Conservation (phyloP, 164 flowering plant species). For the Chimonanthus praecox region DNA sequence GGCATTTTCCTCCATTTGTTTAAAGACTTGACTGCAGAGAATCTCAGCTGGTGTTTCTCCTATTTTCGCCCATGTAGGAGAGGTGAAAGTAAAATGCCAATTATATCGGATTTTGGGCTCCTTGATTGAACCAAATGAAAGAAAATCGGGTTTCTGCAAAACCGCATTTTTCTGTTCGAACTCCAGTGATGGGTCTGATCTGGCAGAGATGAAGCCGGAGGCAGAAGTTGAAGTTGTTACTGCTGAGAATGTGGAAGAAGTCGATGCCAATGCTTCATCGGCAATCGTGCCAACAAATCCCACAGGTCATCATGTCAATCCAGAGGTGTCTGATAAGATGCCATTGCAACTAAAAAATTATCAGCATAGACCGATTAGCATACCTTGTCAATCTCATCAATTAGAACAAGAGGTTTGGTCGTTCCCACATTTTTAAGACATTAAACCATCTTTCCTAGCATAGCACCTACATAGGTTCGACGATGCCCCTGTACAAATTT, state of each 20-base stretch:
- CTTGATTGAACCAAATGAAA: conserved; percentile 25
- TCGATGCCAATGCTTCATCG: conserved; percentile 44
- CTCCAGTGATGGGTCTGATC: conserved; percentile 43
- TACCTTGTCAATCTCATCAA: conserved; percentile 99
- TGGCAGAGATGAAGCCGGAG: neutral
- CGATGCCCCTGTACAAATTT: conserved; percentile 79
- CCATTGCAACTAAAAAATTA: neutral
- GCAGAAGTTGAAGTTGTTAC: conserved; percentile 21
- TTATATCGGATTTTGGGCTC: conserved; percentile 33
- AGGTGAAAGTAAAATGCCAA: conserved; percentile 15
- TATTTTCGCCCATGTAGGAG: conserved; percentile 18
- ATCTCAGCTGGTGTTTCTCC: conserved; percentile 10
- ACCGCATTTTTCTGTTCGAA: conserved; percentile 68
- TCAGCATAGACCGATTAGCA: neutral
- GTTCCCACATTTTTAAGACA: conserved; percentile 93
- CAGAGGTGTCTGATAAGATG: neutral
- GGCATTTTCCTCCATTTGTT: conserved; percentile 30
- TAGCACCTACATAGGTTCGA: conserved; percentile 96
- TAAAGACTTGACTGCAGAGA: conserved; percentile 15
- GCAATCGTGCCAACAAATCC: conserved; percentile 72
- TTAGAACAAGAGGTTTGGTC: conserved; percentile 91
- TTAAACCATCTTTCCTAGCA: conserved; percentile 99
- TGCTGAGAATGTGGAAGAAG: conserved; percentile 31
- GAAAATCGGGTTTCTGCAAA: conserved; percentile 23
- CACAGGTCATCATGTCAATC: conserved; percentile 1